These are phyloP conservation scores for Funneliformis caledonium DNA, from an alignment of 371 early-diverging fungal genomes.

Conservation along the genomic window DNA sequence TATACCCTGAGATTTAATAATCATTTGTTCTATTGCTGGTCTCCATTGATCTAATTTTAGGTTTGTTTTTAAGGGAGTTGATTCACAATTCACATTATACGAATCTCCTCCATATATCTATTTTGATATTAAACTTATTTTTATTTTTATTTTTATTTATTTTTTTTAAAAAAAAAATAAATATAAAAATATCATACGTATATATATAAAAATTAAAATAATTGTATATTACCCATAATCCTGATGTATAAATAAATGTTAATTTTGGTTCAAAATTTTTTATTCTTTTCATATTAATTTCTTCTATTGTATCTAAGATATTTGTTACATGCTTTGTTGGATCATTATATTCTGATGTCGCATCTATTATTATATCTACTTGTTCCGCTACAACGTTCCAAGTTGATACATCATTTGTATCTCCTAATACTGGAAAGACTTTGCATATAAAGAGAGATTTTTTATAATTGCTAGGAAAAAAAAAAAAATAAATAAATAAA, in stretches of 20 bases:
- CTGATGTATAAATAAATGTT: slow-evolving; percentile 13
- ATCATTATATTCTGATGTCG: not conserved
- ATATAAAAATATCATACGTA: not conserved
- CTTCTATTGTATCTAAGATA: not conserved
- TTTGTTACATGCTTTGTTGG: not conserved
- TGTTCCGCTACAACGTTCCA: not conserved
- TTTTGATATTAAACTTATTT: not conserved
- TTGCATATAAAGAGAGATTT: not conserved
- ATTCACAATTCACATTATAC: not conserved
- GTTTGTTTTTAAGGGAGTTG: not conserved
- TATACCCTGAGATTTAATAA: not conserved
- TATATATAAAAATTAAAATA: not conserved
- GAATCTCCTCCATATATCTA: not conserved
- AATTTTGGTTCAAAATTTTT: not conserved
- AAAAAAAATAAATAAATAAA: not conserved
- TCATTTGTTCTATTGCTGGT: not conserved
- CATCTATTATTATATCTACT: slow-evolving; percentile 17
- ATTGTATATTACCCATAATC: not conserved
- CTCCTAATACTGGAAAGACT: slow-evolving; percentile 22
- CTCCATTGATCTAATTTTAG: not conserved
- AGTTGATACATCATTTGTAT: not conserved
- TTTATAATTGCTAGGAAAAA: not conserved
- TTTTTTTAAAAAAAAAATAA: not conserved
- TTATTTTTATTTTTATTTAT: too few species aligned
- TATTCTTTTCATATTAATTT: not conserved